Percentiles rank a stretch among this genome's conserved stretches.
phyloP scores from a whole-genome alignment of 495 filamentous ascomycete genomes.

The Talaromyces trachyspermus region DNA sequence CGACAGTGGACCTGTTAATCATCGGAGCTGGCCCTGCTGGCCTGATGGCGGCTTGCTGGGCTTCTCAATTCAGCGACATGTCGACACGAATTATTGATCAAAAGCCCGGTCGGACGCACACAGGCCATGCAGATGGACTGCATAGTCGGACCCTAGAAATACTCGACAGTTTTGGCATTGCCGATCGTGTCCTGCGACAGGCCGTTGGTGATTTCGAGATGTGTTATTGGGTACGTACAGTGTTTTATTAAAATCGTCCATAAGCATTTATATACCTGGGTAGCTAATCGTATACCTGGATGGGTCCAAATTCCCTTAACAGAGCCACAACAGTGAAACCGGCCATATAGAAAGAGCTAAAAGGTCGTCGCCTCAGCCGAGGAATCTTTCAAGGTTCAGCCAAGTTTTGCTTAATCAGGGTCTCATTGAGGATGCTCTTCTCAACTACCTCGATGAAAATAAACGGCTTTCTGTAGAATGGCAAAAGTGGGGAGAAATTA shows the following conservation, averaged over 20 bases:
- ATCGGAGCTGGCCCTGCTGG: slow-evolving; percentile 54
- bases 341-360: background rate
- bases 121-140: slow-evolving; percentile 65
- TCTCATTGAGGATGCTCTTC: slow-evolving; percentile 11
- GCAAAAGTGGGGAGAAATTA: background rate
- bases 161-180: slow-evolving; percentile 60
- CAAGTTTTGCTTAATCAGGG: slow-evolving; percentile 16
- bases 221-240: slow-evolving; percentile 37
- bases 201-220: slow-evolving; percentile 54
- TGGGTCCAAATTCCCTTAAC: too few relatives aligned
- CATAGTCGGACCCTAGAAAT: slow-evolving; percentile 66
- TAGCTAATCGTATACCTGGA: too few relatives aligned
- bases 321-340: background rate
- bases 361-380: background rate
- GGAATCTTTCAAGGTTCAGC: slow-evolving; percentile 8
- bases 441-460: slow-evolving; percentile 8
- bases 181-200: slow-evolving; percentile 52
- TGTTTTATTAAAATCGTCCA: background rate
- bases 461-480: slow-evolving; percentile 4
- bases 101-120: slow-evolving; percentile 34
- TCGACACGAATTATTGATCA: slow-evolving; percentile 48
- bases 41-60: slow-evolving; percentile 52
- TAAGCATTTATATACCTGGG: background rate
- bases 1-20: slow-evolving; percentile 39
- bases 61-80: slow-evolving; percentile 45